Base-by-base conservation (phyloP, 139 green algal species). In the Chlamydomonas eustigma region DNA sequence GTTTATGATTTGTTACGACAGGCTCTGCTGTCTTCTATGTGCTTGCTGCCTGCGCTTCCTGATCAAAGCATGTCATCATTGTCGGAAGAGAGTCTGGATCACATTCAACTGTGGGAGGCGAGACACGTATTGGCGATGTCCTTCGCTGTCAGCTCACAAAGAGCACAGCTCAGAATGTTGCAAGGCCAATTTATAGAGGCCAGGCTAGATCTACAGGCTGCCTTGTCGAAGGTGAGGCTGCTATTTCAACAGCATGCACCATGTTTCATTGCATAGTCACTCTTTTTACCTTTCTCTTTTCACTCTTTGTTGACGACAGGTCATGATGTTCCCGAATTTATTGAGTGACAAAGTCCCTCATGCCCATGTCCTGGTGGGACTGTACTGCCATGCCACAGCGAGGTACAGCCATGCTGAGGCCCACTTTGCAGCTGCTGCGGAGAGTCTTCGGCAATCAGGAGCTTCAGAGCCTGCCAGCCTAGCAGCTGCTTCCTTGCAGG, bases 91-190 rank as follows among this genome's bases (percentile, higher is more conserved):
- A n/a, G n/a, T n/a, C 18, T 70, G 25, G 28, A 70, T 28, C 58
- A 70, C 58, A 28, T 70, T 32, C 25, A 5, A 5, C 18, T 70
- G 58, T 70, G 58, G 58, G 58, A 70, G 58, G 58, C 58, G 8
- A 24, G 58, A 24, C 8, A 24, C 58, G 25, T 8, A 22, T 28
- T 37, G 58, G 58, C 28, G 58, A 24, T 70, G 6, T 24, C 8
- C 25, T 28, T 70, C 8, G 58, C 58, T 24, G 8, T 70, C 25
- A 28, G 8, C 58, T 32, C 25, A 5, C 58, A 70, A 5, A 32
- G 18, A 6, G 58, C 18, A 18, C 58, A 70, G 58, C 18, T 70
- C 25, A 28, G 6, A 5, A 24, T 70, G 58, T 28, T 70, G 58
- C 58, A 70, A 28, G 58, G 58, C 25, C 58, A 70, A 28, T 70